These are phyloP conservation scores for Helianthus annuus DNA, from an alignment of 129 eudicot genomes.

Conservation along the genomic window HanXRQr2.0-SUNRISE NC_035444.2:51893561-51894060, in stretches of 20 bases:
- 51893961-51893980: conserved; percentile 88
- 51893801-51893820: conserved; percentile 2
- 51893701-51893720: no score
- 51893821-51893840: not conserved
- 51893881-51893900: not conserved
- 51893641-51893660: no score
- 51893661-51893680: no score
- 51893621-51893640: no score
- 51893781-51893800: not conserved
- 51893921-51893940: conserved; percentile 14
- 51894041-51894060: conserved; percentile 96
- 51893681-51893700: no score
- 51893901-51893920: conserved; percentile 11
- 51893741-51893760: no score
- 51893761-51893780: no score
- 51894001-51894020: conserved; percentile 97
- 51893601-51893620: no score
- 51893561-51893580: no score
- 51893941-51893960: conserved; percentile 54
- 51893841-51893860: not conserved
- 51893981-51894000: conserved; percentile 92
- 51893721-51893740: no score
- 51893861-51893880: not conserved
- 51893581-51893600: no score
- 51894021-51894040: conserved; percentile 87